Percentiles rank a stretch among this genome's conserved stretches.
Conservation (phyloP, 345 rosid species). For the Moringa oleifera region DNA sequence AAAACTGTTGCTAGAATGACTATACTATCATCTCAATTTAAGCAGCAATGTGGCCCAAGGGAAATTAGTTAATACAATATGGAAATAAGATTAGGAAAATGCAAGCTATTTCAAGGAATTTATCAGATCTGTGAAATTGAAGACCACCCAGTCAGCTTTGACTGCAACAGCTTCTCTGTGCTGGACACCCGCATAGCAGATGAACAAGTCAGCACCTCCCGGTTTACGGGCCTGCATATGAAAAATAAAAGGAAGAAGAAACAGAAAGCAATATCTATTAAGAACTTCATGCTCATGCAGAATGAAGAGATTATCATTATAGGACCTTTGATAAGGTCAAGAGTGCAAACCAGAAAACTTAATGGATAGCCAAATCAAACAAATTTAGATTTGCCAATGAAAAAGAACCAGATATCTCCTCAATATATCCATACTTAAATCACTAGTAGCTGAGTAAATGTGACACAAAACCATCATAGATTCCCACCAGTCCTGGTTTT, state of each 20-base stretch:
- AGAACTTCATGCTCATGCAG: neutral
- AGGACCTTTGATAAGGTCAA: neutral
- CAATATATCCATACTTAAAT: neutral
- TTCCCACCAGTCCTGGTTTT: neutral
- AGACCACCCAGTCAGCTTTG: constrained; percentile 88
- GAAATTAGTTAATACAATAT: too few relatives aligned
- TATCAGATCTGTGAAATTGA: constrained; percentile 51
- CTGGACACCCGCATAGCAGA: constrained; percentile 88
- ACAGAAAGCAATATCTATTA: neutral
- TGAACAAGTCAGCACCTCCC: constrained; percentile 85
- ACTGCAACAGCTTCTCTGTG: constrained; percentile 79
- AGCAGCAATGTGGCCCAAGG: too few relatives aligned
- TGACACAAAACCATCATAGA: neutral
- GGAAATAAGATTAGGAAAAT: neutral
- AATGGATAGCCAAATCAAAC: neutral
- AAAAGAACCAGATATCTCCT: neutral
- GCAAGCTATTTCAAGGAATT: constrained; percentile 40
- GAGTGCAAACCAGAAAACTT: neutral
- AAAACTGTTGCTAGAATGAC: too few relatives aligned
- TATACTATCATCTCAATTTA: neutral
- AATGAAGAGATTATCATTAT: neutral
- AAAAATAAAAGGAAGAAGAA: neutral
- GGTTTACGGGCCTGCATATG: constrained; percentile 62
- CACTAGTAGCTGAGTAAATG: neutral
- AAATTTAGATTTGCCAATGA: neutral